phyloP scores from a whole-genome alignment of 1,284 basidiomycete species.

The Boletus smithii region DNA sequence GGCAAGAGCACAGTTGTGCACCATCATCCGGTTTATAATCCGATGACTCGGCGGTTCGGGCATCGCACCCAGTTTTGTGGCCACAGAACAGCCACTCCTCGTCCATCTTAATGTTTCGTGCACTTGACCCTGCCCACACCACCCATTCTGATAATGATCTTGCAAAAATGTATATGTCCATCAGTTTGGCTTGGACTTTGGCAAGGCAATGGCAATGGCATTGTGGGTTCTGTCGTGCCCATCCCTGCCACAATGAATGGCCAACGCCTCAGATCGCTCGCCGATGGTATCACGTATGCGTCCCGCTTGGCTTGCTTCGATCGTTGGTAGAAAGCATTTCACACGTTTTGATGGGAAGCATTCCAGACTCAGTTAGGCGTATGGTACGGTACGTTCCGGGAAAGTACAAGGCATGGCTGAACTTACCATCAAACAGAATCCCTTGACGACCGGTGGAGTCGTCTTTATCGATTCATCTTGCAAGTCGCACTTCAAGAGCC shows the following conservation, averaged over 20 bases:
- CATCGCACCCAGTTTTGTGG: not conserved
- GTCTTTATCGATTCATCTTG: not conserved
- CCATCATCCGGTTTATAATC: not conserved
- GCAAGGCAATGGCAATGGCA: not conserved
- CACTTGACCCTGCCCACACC: not conserved
- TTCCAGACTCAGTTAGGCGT: not conserved
- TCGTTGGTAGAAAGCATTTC: not conserved
- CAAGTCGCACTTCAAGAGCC: not conserved
- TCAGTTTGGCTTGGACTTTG: not conserved
- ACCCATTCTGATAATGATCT: not conserved
- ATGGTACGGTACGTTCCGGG: not conserved
- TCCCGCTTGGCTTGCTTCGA: not conserved
- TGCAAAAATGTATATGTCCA: not conserved
- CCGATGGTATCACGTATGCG: not conserved
- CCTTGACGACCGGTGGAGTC: not conserved
- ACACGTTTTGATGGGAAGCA: constrained; percentile 1
- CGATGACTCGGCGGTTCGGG: not conserved
- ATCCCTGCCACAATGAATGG: not conserved
- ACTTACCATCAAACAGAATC: not conserved
- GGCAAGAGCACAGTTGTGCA: not conserved
- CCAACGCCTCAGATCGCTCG: not conserved
- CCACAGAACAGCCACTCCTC: not conserved
- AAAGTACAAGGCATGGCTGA: constrained; percentile 4
- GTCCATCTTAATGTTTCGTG: not conserved
- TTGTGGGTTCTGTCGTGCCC: not conserved